These are phyloP conservation scores for Thalassiosira delicatula DNA, from an alignment of 352 stramenopile genomes.

Conservation along the genomic window DNA sequence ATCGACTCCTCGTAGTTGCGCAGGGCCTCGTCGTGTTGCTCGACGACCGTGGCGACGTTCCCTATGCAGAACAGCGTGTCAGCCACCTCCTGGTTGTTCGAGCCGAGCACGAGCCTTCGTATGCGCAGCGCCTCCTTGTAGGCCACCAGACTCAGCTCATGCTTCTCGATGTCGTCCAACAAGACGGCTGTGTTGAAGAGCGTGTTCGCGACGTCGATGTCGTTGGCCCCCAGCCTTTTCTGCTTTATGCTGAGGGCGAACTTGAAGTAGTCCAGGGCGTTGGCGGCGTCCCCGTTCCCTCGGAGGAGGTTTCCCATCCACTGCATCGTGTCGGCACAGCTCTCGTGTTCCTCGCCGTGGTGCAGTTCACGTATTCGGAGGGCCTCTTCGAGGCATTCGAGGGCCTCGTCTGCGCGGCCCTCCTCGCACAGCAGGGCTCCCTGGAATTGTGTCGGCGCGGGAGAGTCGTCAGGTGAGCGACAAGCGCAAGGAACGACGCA, in stretches of 20 bases:
- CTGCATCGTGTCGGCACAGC: slow-evolving; percentile 72
- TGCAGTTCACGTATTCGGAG: slow-evolving; percentile 67
- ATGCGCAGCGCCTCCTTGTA: slow-evolving; percentile 75
- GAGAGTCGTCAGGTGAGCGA: no score
- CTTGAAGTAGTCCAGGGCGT: slow-evolving; percentile 72
- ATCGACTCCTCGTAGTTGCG: slow-evolving; percentile 63
- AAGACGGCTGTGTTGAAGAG: slow-evolving; percentile 72
- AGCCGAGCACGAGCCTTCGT: slow-evolving; percentile 53
- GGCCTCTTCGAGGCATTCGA: slow-evolving; percentile 72
- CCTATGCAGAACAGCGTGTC: slow-evolving; percentile 73
- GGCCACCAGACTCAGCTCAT: slow-evolving; percentile 66
- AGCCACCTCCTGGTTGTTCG: slow-evolving; percentile 63
- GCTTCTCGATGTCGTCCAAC: slow-evolving; percentile 72
- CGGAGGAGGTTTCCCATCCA: slow-evolving; percentile 74
- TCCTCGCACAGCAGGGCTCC: slow-evolving; percentile 69
- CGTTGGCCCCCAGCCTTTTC: slow-evolving; percentile 54
- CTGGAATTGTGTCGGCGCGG: no score
- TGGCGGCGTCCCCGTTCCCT: slow-evolving; percentile 54
- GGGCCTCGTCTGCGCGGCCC: slow-evolving; percentile 60
- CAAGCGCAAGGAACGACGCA: no score
- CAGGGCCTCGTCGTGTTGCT: slow-evolving; percentile 67
- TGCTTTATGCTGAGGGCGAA: slow-evolving; percentile 72
- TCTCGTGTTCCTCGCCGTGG: slow-evolving; percentile 69
- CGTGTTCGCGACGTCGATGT: slow-evolving; percentile 69
- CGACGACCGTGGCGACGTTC: slow-evolving; percentile 63